phyloP scores from a whole-genome alignment of 768 basidiomycete species.

The Amanita phalloides region DNA sequence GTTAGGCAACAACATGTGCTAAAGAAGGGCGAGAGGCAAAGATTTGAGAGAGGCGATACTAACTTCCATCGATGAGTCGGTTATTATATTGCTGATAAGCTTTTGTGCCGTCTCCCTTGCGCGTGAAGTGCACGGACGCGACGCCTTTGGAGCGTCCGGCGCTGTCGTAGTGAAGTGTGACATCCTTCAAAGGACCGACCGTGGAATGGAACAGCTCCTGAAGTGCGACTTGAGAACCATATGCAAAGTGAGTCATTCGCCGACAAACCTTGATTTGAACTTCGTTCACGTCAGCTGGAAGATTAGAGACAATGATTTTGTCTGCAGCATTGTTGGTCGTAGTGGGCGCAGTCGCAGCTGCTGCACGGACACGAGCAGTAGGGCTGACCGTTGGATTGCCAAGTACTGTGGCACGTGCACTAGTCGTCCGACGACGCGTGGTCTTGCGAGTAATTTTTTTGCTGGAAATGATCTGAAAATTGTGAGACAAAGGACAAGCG shows the following conservation, averaged over 20 bases:
- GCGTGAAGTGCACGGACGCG: slow-evolving; percentile 78
- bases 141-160: slow-evolving; percentile 85
- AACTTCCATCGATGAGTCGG: slow-evolving; percentile 99
- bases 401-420: slow-evolving; percentile 49
- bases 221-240: not conserved
- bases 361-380: slow-evolving; percentile 39
- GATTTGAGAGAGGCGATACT: slow-evolving; percentile 61
- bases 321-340: slow-evolving; percentile 37
- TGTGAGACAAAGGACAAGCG: slow-evolving; percentile 10
- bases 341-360: slow-evolving; percentile 28
- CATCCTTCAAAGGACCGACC: slow-evolving; percentile 77
- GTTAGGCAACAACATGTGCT: slow-evolving; percentile 13
- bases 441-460: slow-evolving; percentile 41
- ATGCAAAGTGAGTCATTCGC: not conserved
- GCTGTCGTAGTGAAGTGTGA: slow-evolving; percentile 78
- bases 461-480: slow-evolving; percentile 53
- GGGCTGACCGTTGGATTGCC: slow-evolving; percentile 41
- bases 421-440: slow-evolving; percentile 25
- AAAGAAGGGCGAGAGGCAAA: slow-evolving; percentile 28
- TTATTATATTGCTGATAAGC: slow-evolving; percentile 94
- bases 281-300: slow-evolving; percentile 90
- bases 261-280: slow-evolving; percentile 76
- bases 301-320: slow-evolving; percentile 94
- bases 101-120: slow-evolving; percentile 83
- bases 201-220: slow-evolving; percentile 92